Percentiles rank a stretch among this genome's conserved stretches.
Evolutionary conservation across 208 protist species (phyloP).

Genomic region (Crithidia brevicula): DNA sequence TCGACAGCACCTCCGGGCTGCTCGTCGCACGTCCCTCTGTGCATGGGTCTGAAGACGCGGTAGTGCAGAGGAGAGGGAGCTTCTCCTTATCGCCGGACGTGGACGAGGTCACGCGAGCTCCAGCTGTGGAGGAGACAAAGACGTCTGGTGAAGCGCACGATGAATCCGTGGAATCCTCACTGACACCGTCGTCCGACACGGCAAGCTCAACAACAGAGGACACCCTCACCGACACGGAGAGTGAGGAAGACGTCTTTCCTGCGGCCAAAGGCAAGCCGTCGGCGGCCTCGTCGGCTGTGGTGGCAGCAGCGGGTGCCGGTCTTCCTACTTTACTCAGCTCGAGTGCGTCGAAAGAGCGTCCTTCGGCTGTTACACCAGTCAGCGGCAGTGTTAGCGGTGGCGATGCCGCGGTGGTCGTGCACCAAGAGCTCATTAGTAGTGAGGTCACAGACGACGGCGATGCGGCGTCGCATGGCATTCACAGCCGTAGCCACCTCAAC

Average conservation of each 20-base stretch:
- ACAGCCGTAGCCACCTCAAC: conserved; percentile 10
- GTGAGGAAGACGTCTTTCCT: neutral
- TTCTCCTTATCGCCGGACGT: neutral
- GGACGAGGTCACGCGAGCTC: neutral
- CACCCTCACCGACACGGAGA: neutral
- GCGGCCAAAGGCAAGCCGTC: neutral
- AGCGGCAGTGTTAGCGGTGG: no score
- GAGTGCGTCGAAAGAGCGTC: no score
- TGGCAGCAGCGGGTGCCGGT: neutral
- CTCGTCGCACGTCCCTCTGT: neutral
- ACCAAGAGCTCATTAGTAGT: neutral
- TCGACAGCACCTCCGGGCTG: neutral
- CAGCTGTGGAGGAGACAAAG: neutral
- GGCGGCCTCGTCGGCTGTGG: neutral
- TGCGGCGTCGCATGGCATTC: neutral
- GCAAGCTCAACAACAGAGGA: neutral
- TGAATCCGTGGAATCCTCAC: neutral
- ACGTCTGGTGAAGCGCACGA: neutral
- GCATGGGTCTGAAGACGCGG: neutral
- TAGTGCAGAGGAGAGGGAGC: neutral
- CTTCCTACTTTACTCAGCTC: neutral
- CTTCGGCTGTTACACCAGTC: no score
- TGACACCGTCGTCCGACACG: conserved; percentile 7
- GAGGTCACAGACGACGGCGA: neutral
- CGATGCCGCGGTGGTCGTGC: neutral